Base-by-base conservation (phyloP, 441 rosid species). In the Euphorbia celastroides region DNA sequence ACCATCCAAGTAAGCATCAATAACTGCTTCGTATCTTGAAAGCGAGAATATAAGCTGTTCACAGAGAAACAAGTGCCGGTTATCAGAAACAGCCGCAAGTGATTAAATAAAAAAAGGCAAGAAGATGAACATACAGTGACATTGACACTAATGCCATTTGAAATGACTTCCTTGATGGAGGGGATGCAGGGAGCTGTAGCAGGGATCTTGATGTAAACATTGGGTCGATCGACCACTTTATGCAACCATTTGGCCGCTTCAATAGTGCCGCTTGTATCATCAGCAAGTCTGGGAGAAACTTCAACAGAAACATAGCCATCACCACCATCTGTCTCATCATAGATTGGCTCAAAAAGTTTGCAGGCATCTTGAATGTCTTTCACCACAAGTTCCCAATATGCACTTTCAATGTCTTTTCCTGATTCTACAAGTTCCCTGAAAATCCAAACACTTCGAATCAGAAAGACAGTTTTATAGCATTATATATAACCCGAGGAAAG, bases 351-450 rank as follows among this genome's bases (percentile, higher is more conserved):
- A 78, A 94, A 94, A 56, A 89, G 97, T 67, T 83, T 88, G 84
- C 97, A 94, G 0, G 99, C 99, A 81, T 89, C 97, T 70, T 94
- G 97, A 74, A 94, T 94, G 81, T 91, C 99, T 88, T 85, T 89
- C 75, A 91, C 86, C 78, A 94, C 99, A 14, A 94, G 95, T 72
- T 89, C 99, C 99, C 99, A 94, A 65, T 94, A 94, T 3, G 96
- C 93, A 31, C 80, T 78, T 77, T 91, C 91, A 72, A 89, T 88
- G 80, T 89, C 92, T 70, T 83, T 89, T 72, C 99, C 97, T 19
- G 97, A 86, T 74, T 86, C 92, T 34, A 93, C 88, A 57, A 93
- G 91, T 76, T 89, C 88, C 80, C 96, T 91, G 77, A 60, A 79
- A 64, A 75, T 57, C 65, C 48, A 60, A 41, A 60, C 7, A 55